A percentile compares a stretch with the other conserved stretches of the same genome.
phyloP scores from a whole-genome alignment of 2,329 filamentous ascomycete species.

The Colletotrichum sp. region DNA sequence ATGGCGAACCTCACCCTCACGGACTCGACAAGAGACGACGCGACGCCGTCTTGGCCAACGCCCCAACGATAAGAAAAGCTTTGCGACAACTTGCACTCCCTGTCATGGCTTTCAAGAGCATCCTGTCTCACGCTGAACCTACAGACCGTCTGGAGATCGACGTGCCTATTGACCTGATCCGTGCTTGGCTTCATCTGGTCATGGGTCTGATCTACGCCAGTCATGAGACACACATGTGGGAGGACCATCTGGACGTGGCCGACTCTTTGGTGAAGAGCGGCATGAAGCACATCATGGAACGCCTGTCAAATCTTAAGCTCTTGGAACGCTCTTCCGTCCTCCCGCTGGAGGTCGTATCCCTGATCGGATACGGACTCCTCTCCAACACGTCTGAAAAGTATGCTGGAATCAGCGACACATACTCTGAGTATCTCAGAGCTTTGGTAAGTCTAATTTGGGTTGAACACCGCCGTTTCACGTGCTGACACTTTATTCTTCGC shows the following conservation, averaged over 20 bases:
- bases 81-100: slow-evolving; percentile 3
- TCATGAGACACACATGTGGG: slow-evolving; percentile 26
- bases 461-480: not conserved
- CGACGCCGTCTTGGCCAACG: slow-evolving; percentile 8
- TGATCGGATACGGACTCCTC: slow-evolving; percentile 43
- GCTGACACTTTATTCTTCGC: slow-evolving; percentile 18
- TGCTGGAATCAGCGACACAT: slow-evolving; percentile 44
- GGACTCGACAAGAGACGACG: not conserved
- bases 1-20: not conserved
- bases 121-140: slow-evolving; percentile 22
- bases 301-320: slow-evolving; percentile 34
- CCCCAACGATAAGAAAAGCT: slow-evolving; percentile 9
- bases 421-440: slow-evolving; percentile 44
- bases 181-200: slow-evolving; percentile 47
- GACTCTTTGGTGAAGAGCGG: slow-evolving; percentile 36
- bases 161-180: slow-evolving; percentile 40
- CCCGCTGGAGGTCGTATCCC: slow-evolving; percentile 46
- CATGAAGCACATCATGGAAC: slow-evolving; percentile 39
- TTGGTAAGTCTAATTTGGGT: slow-evolving; percentile 34
- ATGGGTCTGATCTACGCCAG: slow-evolving; percentile 37
- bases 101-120: slow-evolving; percentile 25
- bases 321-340: slow-evolving; percentile 41
- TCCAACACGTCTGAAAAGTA: slow-evolving; percentile 41
- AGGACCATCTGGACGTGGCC: slow-evolving; percentile 32
- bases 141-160: slow-evolving; percentile 24